Base-by-base conservation (phyloP, 495 filamentous ascomycete species). In the Collariella sp. region DNA sequence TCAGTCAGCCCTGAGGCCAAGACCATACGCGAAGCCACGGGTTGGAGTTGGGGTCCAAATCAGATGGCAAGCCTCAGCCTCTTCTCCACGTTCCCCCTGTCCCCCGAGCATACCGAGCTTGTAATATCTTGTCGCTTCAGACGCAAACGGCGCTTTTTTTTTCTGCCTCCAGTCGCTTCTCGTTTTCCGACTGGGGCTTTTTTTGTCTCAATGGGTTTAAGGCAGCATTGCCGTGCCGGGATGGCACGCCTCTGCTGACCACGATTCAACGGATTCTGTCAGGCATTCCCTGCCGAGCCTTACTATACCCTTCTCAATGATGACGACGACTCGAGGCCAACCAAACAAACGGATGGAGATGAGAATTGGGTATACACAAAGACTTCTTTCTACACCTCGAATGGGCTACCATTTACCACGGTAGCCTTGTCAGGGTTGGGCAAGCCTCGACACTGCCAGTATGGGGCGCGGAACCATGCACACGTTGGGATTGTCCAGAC, bases 401-500 rank as follows among this genome's bases (percentile, higher is more conserved):
- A 63, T 69, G 64, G 66, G 64, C 66, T 65, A 67, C 64, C 64
- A 67, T 62, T 56, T 56, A 63, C 47, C 58, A 58, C 60, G 58
- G 56, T 18, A 51, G 54, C 55, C 44, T 59, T 58, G 61, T 46
- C 50, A 50, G 22, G 24, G 18, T 31, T 36, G 39, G 42, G 50
- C 50, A 43, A 50, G 19, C 41, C 33, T 46, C 31, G 31, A 19
- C 50, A 43, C 31, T 54, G 42, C 20, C n/a, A 52, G 16, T 16
- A 23, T 26, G 9, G 29, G 22, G 26, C 40, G 18, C 40, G 43
- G 43, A 19, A 52, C 7, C 41, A 44, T 18, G 31, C 42, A 26
- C 48, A 49, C 39, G 26, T 12, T 44, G 51, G 41, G 18, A 22
- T 22, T 47, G 35, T 45, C 42, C 33, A 24, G 16, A 23, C 18